Evolutionary conservation across 2,329 filamentous ascomycete genomes (phyloP).

Genomic region (Chaetomiaceae sp.): DNA sequence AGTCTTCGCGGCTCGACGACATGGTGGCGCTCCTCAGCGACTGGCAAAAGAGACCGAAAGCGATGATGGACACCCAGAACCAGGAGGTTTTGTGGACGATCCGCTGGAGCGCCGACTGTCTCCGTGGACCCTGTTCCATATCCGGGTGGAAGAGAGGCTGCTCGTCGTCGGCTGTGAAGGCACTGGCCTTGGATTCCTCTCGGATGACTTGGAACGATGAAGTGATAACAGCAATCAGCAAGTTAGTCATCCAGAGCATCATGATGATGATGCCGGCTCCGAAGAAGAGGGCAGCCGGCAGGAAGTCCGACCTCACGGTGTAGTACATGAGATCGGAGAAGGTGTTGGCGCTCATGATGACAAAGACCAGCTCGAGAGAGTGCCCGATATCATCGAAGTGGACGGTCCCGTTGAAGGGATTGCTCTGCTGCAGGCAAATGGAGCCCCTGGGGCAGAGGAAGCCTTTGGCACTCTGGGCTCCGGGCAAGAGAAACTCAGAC

Average conservation of each 20-base stretch:
- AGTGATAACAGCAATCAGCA: constrained; percentile 93
- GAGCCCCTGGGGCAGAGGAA: constrained; percentile 84
- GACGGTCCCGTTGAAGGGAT: constrained; percentile 79
- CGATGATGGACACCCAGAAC: constrained; percentile 78
- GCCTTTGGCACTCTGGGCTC: constrained; percentile 63
- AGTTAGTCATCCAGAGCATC: constrained; percentile 93
- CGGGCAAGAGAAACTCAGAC: constrained; percentile 43
- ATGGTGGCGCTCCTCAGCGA: constrained; percentile 73
- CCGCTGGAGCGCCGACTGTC: constrained; percentile 55
- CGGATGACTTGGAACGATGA: constrained; percentile 97
- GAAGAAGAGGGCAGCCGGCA: constrained; percentile 76
- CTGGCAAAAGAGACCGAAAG: constrained; percentile 74
- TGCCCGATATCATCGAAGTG: constrained; percentile 94
- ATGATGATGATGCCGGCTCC: constrained; percentile 77
- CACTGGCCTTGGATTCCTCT: constrained; percentile 90
- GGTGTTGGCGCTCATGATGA: constrained; percentile 97
- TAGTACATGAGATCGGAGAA: constrained; percentile 94
- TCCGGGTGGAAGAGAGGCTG: constrained; percentile 31
- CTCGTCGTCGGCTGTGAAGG: constrained; percentile 73
- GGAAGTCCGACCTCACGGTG: constrained; percentile 86
- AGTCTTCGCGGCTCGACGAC: constrained; percentile 52
- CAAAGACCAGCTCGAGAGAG: constrained; percentile 90
- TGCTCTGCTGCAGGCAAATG: constrained; percentile 71
- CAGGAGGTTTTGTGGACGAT: constrained; percentile 69
- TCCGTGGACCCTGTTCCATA: constrained; percentile 40